These are phyloP conservation scores for Penicillium sp. DNA, from an alignment of 2,329 filamentous ascomycete species.

Conservation along the genomic window DNA sequence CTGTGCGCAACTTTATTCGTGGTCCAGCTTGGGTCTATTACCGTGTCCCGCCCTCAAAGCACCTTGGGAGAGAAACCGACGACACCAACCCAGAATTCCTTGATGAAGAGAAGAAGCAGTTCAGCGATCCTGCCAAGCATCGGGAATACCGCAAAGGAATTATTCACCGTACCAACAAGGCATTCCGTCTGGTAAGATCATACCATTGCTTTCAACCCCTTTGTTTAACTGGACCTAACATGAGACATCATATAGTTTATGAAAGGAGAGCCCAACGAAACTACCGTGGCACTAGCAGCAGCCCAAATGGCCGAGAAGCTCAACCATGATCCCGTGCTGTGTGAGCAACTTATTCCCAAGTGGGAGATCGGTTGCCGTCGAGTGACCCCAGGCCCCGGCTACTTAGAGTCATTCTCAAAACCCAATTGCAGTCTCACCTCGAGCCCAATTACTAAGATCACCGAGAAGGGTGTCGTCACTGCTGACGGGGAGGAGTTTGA, in stretches of 20 bases:
- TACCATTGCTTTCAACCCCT: too few species aligned
- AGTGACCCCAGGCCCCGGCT: conserved; percentile 25
- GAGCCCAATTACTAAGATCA: conserved; percentile 6
- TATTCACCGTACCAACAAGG: conserved; percentile 1
- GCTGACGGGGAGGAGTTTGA: conserved; percentile 20
- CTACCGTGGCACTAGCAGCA: background rate
- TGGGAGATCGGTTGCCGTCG: conserved; percentile 25
- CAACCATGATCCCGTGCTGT: conserved; percentile 9
- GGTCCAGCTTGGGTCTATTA: conserved; percentile 30
- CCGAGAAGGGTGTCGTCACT: conserved; percentile 16
- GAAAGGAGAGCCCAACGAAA: background rate
- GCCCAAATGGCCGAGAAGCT: background rate
- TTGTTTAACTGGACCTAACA: background rate
- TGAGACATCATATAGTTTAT: background rate
- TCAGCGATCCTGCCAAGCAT: background rate
- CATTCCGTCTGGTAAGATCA: background rate
- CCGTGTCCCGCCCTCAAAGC: conserved; percentile 3
- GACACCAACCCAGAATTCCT: conserved; percentile 27
- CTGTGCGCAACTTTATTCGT: conserved; percentile 29
- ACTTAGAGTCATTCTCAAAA: conserved; percentile 24
- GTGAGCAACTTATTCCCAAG: conserved; percentile 25
- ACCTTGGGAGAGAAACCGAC: background rate
- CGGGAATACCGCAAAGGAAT: background rate
- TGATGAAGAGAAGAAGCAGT: conserved; percentile 20
- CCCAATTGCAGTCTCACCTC: conserved; percentile 12